Evolutionary conservation across 2,329 filamentous ascomycete species (phyloP), one percentile per base, ranked within the genome.

Genomic region (Penicillium italicum): DNA sequence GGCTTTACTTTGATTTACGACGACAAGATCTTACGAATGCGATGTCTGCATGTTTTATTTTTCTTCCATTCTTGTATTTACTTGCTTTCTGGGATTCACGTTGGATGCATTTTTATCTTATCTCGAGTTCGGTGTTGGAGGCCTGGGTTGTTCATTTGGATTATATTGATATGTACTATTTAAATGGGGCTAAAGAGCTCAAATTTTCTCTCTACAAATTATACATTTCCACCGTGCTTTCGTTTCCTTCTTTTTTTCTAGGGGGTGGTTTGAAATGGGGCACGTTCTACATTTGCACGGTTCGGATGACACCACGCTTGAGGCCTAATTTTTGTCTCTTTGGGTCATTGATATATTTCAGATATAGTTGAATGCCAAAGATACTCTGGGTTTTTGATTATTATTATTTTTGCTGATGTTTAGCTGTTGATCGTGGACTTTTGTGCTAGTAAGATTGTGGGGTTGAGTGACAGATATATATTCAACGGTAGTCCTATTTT

Each of bases 11-110:
- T 24, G 18, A 7, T n/a, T 44, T 31, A 50, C 8, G 48, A 50
- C 4, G 20, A 26, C 28, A 60, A 49, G 51, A 43, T 22, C n/a
- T 54, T 30, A 56, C 36, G 40, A 56, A 50, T 26, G 40, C n/a
- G 16, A 44, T 49, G 24, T 14, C 26, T 47, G 24, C 26, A 22
- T 30, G 14, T 36, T 46, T 31, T 46, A 4, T 26, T 26, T 38
- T 40, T 20, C 18, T 45, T 42, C 8, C 33, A 11, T 37, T 42
- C 36, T 30, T 20, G 14, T 10, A n/a, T 43, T 24, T 28, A 10
- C 11, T 50, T 48, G 1, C 14, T 18, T 41, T 5, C 16, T 20
- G 30, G 30, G 2, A 33, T 46, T 47, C 24, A 36, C 30, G 36
- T 14, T 18, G 38, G 16, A 16, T 43, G 26, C 38, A 22, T 56